These are phyloP conservation scores for Colletotrichum lindemuthianum DNA, from an alignment of 2,329 filamentous ascomycete species.

Conservation along the genomic window DNA sequence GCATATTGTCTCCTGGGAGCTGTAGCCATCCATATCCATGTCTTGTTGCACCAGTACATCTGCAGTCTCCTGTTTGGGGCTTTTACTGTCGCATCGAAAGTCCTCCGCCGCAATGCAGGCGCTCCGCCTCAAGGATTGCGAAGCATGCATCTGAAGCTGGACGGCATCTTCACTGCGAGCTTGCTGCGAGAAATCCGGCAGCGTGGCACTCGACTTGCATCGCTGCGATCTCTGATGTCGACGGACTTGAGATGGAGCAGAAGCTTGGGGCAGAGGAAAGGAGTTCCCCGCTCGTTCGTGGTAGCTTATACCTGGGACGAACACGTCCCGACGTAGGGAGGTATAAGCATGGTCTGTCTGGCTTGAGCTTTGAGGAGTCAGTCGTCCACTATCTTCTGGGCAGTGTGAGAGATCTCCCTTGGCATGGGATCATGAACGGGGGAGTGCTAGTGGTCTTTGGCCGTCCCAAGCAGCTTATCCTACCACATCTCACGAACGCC, in stretches of 20 bases:
- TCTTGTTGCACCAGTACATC: not conserved
- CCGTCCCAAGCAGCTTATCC: no score
- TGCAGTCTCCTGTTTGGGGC: slow-evolving; percentile 23
- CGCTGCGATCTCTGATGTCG: not conserved
- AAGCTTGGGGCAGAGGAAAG: slow-evolving; percentile 23
- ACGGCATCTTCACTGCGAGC: not conserved
- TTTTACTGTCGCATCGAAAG: slow-evolving; percentile 5
- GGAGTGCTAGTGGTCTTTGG: no score
- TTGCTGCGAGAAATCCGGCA: not conserved
- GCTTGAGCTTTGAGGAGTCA: not conserved
- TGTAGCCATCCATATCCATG: not conserved
- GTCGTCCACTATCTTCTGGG: no score
- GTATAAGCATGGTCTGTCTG: no score
- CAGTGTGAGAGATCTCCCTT: no score
- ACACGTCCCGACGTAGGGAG: slow-evolving; percentile 8
- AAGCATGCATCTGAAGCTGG: slow-evolving; percentile 3
- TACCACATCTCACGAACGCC: no score
- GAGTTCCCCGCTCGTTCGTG: slow-evolving; percentile 7
- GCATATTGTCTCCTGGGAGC: no score
- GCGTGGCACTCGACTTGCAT: not conserved
- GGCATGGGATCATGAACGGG: no score
- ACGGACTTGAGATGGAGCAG: slow-evolving; percentile 20
- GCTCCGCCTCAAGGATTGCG: slow-evolving; percentile 17
- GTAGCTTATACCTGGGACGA: slow-evolving; percentile 22
- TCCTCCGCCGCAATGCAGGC: slow-evolving; percentile 14